Evolutionary conservation across 1,284 basidiomycete species (phyloP).

Genomic region (Cutaneotrichosporon sp.): DNA sequence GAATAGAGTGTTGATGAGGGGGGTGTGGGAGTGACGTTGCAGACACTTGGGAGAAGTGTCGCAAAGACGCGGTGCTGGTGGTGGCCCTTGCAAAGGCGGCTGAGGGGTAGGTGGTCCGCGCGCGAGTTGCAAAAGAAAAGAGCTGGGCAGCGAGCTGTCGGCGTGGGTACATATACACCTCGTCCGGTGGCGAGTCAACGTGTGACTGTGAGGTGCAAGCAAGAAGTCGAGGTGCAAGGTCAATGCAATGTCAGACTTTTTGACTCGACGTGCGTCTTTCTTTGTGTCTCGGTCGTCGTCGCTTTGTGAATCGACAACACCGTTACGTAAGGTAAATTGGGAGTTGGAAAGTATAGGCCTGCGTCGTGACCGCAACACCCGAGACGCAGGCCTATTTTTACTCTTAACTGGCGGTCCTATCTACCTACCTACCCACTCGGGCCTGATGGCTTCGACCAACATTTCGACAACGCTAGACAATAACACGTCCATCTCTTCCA

Average conservation of each 20-base stretch:
- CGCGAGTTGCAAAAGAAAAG: constrained; percentile 1
- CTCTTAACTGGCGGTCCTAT: no score
- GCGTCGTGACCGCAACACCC: no score
- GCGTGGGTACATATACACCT: constrained; percentile 16
- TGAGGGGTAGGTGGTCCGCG: neutral
- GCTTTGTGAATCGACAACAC: neutral
- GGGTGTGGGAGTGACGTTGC: no score
- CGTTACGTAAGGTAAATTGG: no score
- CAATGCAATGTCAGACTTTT: neutral
- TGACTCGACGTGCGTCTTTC: neutral
- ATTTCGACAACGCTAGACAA: neutral
- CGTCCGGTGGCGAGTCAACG: constrained; percentile 9
- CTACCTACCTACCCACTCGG: no score
- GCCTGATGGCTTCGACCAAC: no score
- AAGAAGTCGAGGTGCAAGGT: neutral
- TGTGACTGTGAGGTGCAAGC: constrained; percentile 4
- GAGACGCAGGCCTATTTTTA: neutral
- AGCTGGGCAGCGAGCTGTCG: constrained; percentile 5
- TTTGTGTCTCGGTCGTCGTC: neutral
- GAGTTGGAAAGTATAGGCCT: no score
- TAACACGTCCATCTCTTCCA: constrained; percentile 2
- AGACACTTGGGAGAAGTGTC: neutral
- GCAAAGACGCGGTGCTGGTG: neutral
- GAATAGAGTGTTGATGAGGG: constrained; percentile 2
- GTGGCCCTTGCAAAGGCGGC: constrained; percentile 5